Conservation (phyloP, 768 basidiomycete species). For the Pulveroboletus ravenelii region DNA sequence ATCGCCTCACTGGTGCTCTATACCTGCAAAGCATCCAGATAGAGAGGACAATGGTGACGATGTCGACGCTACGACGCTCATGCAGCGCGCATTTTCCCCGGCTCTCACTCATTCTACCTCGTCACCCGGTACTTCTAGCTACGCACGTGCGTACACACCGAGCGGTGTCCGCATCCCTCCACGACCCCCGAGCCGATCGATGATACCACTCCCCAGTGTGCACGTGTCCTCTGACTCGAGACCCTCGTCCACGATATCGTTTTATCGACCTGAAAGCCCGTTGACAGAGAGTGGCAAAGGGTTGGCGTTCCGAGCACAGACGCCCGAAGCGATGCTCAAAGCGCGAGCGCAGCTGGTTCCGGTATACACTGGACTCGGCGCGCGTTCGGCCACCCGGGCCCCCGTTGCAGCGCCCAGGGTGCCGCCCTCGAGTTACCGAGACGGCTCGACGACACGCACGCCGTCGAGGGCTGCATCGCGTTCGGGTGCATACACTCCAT, state of each 20-base stretch:
- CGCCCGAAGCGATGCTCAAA: slow-evolving; percentile 60
- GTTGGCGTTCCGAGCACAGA: slow-evolving; percentile 52
- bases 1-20: slow-evolving; percentile 42
- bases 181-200: slow-evolving; percentile 77
- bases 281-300: slow-evolving; percentile 32
- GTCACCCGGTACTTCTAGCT: slow-evolving; percentile 30
- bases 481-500: slow-evolving; percentile 58
- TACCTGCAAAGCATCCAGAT: slow-evolving; percentile 45
- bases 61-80: slow-evolving; percentile 37
- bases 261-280: slow-evolving; percentile 54
- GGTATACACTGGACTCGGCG: slow-evolving; percentile 41
- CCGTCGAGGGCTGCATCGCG: slow-evolving; percentile 67
- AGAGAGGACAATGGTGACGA: slow-evolving; percentile 44
- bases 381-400: slow-evolving; percentile 38
- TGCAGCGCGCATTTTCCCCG: slow-evolving; percentile 60
- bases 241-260: slow-evolving; percentile 68
- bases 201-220: slow-evolving; percentile 75
- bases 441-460: slow-evolving; percentile 48
- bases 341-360: slow-evolving; percentile 58
- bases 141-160: slow-evolving; percentile 36
- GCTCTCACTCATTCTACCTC: slow-evolving; percentile 50
- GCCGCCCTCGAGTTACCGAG: slow-evolving; percentile 76
- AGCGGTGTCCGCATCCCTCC: slow-evolving; percentile 43
- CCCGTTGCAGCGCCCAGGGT: slow-evolving; percentile 38
- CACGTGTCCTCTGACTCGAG: slow-evolving; percentile 67